Percentiles rank a stretch among this genome's conserved stretches.
Evolutionary conservation across 805 yeast genomes (phyloP).

Genomic region (Candida yuanshanica): DNA sequence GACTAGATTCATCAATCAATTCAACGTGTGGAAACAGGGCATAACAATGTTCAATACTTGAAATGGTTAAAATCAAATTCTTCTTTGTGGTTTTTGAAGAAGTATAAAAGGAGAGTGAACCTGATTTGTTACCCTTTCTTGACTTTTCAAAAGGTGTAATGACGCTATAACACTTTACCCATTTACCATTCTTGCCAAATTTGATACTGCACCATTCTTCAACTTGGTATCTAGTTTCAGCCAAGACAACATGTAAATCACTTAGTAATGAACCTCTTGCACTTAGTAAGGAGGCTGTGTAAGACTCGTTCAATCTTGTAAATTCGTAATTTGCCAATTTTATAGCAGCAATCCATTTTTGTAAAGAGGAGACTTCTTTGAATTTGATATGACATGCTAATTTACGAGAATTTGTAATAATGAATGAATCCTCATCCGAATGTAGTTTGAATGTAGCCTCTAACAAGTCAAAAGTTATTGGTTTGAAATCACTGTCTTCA

Average conservation of each 20-base stretch:
- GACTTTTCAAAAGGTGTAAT: slow-evolving; percentile 39
- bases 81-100: slow-evolving; percentile 44
- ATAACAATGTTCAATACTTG: slow-evolving; percentile 38
- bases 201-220: slow-evolving; percentile 61
- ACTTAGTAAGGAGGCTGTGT: slow-evolving; percentile 58
- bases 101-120: slow-evolving; percentile 49
- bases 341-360: slow-evolving; percentile 42
- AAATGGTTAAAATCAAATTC: slow-evolving; percentile 44
- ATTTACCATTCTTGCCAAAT: slow-evolving; percentile 52
- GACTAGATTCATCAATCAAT: slow-evolving; percentile 51
- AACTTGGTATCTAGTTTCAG: slow-evolving; percentile 39
- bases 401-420: slow-evolving; percentile 10
- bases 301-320: slow-evolving; percentile 52
- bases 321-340: slow-evolving; percentile 52
- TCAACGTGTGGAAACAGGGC: slow-evolving; percentile 55
- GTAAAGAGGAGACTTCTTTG: slow-evolving; percentile 5
- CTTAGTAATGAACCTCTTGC: slow-evolving; percentile 49
- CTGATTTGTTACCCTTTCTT: slow-evolving; percentile 28
- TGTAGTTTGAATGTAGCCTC: slow-evolving; percentile 13
- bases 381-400: slow-evolving; percentile 21
- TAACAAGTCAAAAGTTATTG: slow-evolving; percentile 27
- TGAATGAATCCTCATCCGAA: not conserved
- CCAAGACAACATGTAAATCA: slow-evolving; percentile 54
- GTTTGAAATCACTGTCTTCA: slow-evolving; percentile 36
- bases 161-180: slow-evolving; percentile 51